Base-by-base conservation (phyloP, 1,284 basidiomycete genomes). In the Peniophora sp. region DNA sequence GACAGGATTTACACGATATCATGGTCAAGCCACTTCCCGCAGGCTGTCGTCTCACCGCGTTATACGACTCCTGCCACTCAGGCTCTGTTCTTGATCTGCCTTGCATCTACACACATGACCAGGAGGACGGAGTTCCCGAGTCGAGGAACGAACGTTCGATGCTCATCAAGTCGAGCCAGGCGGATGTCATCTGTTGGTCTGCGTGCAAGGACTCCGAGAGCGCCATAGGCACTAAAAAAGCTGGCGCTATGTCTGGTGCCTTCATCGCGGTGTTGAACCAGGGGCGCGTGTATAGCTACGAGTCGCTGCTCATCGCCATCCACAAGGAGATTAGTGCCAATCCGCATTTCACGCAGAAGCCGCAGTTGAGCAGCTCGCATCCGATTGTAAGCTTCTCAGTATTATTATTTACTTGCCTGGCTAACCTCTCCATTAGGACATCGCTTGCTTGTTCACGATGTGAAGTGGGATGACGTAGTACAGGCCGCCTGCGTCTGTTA, bases 141-240 rank as follows among this genome's bases (percentile, higher is more conserved):
- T 80, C 81, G 56, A 87, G 90, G 1, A 78, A 82, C 17, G 71
- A 83, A 52, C 70, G 77, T 50, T 69, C 87, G 0, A 80, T 72
- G 55, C 71, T 74, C 46, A 94, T 88, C 2, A 85, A 79, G 65
- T 89, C 90, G 0, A 89, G 86, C 59, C 78, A 85, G 12, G 92
- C 92, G 12, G 85, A 87, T 61, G 77, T 73, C 14, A 88, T 89
- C 34, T 84, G 82, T 6, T 94, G 84, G 82, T 85, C 85, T 60
- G 94, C 93, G 2, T 97, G 94, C 69, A 95, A 94, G 63, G 94
- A 97, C 63, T 81, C 82, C 9, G 94, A 97, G 67, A 97, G 94
- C 12, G 90, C 87, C 59, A 93, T 93, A 20, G 94, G 97, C 65
- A 86, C 93, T 0, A 71, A 78, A 50, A 91, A 93, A 65, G 83